phyloP scores from a whole-genome alignment of 1,284 basidiomycete species.

The Trametes pubescens region DNA sequence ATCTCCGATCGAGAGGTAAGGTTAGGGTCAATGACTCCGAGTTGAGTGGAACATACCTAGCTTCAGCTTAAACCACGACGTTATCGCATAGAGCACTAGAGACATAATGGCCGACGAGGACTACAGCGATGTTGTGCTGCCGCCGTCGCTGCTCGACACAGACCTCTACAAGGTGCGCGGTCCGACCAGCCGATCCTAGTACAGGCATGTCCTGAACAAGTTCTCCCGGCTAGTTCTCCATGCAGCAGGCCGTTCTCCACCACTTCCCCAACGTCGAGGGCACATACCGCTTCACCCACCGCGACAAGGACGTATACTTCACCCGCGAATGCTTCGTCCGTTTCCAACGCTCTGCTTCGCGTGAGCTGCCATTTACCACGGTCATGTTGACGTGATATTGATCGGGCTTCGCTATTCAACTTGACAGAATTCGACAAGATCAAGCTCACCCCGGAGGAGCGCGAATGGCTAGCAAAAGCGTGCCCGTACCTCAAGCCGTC shows the following conservation, averaged over 20 bases:
- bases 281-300: constrained; percentile 89
- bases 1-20: constrained; percentile 14
- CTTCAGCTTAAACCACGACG: neutral
- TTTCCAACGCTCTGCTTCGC: constrained; percentile 69
- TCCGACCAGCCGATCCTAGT: neutral
- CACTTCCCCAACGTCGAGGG: constrained; percentile 78
- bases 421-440: constrained; percentile 72
- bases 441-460: constrained; percentile 69
- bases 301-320: constrained; percentile 78
- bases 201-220: constrained; percentile 1
- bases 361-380: constrained; percentile 54
- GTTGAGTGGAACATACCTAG: neutral
- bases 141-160: constrained; percentile 87
- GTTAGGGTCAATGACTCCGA: constrained; percentile 27
- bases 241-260: constrained; percentile 94
- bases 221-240: constrained; percentile 69
- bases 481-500: constrained; percentile 81
- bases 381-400: neutral
- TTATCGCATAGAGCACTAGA: neutral
- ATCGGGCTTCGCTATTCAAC: neutral
- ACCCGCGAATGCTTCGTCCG: constrained; percentile 72
- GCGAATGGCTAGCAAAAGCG: constrained; percentile 67
- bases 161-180: constrained; percentile 90
- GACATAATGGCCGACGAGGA: constrained; percentile 7
- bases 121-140: constrained; percentile 40